Conservation (phyloP, 1,284 basidiomycete species). For the Leucoagaricus sp. region DNA sequence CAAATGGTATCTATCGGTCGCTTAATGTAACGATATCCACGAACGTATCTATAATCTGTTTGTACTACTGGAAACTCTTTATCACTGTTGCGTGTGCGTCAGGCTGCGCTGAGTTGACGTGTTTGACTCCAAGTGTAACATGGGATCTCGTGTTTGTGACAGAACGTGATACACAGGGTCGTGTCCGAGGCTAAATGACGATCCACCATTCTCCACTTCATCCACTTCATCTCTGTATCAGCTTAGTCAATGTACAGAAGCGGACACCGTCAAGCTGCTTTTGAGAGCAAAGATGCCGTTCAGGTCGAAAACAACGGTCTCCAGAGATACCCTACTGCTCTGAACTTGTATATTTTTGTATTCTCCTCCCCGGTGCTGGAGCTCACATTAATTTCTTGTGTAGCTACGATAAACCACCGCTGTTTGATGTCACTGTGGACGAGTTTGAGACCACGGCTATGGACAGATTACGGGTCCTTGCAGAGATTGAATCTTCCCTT, state of each 20-base stretch:
- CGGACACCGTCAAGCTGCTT: slow-evolving; percentile 10
- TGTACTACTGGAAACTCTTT: background rate
- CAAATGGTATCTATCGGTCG: background rate
- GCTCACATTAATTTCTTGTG: background rate
- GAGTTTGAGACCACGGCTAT: slow-evolving; percentile 95
- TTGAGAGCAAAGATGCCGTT: background rate
- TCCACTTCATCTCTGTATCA: background rate
- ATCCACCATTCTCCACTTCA: too few species aligned
- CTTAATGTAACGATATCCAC: slow-evolving; percentile 8
- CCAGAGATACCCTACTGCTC: slow-evolving; percentile 60
- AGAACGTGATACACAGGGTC: background rate
- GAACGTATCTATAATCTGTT: slow-evolving; percentile 2
- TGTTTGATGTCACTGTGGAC: slow-evolving; percentile 91
- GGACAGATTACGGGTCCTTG: slow-evolving; percentile 85
- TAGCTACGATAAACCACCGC: slow-evolving; percentile 88
- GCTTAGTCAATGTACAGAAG: slow-evolving; percentile 10
- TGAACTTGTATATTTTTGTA: slow-evolving; percentile 73
- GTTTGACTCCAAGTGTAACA: too few species aligned
- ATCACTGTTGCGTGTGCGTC: too few species aligned
- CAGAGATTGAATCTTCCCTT: slow-evolving; percentile 92
- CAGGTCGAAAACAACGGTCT: slow-evolving; percentile 14
- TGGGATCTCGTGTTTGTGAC: slow-evolving; percentile 13
- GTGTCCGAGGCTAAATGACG: background rate
- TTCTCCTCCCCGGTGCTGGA: background rate
- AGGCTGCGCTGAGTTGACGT: too few species aligned